These are phyloP conservation scores for Blastocrithidia nonstop DNA, from an alignment of 208 protist species.

Conservation along the genomic window DNA sequence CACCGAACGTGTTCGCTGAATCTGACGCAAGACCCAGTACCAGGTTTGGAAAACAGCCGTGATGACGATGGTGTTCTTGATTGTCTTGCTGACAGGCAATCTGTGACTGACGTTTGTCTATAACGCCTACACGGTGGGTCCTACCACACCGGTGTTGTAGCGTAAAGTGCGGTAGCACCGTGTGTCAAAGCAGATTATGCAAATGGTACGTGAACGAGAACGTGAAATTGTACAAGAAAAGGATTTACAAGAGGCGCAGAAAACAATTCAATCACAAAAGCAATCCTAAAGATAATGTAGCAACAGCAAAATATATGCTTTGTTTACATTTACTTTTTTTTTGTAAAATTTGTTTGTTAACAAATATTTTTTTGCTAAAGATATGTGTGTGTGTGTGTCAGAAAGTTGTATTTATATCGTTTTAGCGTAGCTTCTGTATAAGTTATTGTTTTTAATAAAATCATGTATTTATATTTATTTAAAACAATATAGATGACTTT, in stretches of 20 bases:
- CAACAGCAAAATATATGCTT: no score
- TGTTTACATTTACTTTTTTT: no score
- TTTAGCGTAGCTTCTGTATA: no score
- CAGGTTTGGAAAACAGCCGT: conserved; percentile 80
- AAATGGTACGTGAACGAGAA: conserved; percentile 82
- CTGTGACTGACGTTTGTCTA: conserved; percentile 81
- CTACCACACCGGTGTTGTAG: conserved; percentile 72
- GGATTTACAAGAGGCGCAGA: conserved; percentile 33
- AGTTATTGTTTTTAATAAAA: no score
- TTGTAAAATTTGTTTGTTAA: no score
- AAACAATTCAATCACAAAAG: conserved; percentile 53
- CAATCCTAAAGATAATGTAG: no score
- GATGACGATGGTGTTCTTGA: conserved; percentile 76
- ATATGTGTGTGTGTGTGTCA: no score
- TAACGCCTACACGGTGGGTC: conserved; percentile 77
- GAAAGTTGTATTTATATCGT: no score
- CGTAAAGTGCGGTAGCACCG: conserved; percentile 83
- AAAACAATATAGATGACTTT: no score
- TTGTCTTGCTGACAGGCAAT: conserved; percentile 58
- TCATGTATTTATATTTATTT: no score
- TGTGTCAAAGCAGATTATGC: conserved; percentile 82
- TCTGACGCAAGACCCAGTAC: conserved; percentile 77
- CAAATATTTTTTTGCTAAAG: no score
- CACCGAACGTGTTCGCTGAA: conserved; percentile 58
- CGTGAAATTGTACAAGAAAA: conserved; percentile 50